Conservation (phyloP, 2,329 filamentous ascomycete genomes). For the Apiospora rasikravindrae region DNA sequence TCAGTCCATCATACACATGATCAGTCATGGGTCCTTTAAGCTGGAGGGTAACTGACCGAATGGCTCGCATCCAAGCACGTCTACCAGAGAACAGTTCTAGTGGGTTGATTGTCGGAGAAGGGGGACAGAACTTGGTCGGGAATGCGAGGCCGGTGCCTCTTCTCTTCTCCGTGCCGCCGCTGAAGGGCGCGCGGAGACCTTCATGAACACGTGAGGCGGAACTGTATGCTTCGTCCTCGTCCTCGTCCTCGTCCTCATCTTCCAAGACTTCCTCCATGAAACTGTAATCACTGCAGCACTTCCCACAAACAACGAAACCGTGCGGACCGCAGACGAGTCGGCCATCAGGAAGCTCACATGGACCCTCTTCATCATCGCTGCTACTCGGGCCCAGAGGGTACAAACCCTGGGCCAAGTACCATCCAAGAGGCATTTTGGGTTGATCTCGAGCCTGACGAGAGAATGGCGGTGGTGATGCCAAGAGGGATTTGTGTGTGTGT, state of each 20-base stretch:
- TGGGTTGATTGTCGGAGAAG: conserved; percentile 29
- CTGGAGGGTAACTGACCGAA: neutral
- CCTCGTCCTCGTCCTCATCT: conserved; percentile 25
- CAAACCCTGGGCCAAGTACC: conserved; percentile 35
- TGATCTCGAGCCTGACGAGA: neutral
- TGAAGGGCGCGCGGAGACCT: no score
- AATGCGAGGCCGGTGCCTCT: conserved; percentile 40
- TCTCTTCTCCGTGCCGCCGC: conserved; percentile 23
- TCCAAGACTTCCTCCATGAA: conserved; percentile 37
- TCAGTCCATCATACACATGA: neutral
- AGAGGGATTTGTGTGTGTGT: neutral
- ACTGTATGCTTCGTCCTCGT: neutral
- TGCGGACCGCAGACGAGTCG: conserved; percentile 43
- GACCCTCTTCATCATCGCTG: conserved; percentile 43
- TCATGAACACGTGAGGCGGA: neutral
- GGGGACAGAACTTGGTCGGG: conserved; percentile 40
- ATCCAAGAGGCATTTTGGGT: conserved; percentile 34
- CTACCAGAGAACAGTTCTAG: conserved; percentile 34
- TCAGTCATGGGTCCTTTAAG: neutral
- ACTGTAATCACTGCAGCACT: conserved; percentile 43
- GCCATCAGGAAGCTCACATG: conserved; percentile 41
- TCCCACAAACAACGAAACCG: conserved; percentile 38
- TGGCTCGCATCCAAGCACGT: neutral
- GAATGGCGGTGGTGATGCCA: neutral
- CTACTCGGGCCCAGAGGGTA: conserved; percentile 30